Conservation (phyloP, 345 rosid species). For the Adansonia digitata region DNA sequence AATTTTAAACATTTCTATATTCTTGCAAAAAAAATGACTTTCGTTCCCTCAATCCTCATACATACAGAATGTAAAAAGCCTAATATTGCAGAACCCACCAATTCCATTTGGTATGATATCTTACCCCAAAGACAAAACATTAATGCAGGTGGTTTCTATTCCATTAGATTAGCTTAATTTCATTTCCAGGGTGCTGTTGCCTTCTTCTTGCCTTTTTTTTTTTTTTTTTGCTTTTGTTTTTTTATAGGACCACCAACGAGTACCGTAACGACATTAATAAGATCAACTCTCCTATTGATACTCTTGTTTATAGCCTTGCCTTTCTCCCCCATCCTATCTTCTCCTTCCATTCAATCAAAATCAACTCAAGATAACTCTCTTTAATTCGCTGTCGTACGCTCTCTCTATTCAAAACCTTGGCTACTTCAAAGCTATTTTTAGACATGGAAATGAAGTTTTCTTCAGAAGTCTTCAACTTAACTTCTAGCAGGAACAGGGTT, state of each 20-base stretch:
- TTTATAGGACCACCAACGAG: not conserved
- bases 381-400: not conserved
- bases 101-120: not conserved
- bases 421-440: not conserved
- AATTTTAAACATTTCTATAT: no score
- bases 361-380: no score
- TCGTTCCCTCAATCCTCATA: not conserved
- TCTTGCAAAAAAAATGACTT: not conserved
- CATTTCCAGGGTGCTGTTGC: not conserved
- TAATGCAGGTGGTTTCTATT: not conserved
- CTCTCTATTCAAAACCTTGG: not conserved
- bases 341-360: not conserved
- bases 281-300: not conserved
- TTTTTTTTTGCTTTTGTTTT: not conserved
- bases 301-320: not conserved
- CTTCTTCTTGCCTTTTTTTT: not conserved
- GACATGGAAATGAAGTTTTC: conserved; percentile 14
- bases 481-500: conserved; percentile 11
- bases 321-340: not conserved
- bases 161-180: not conserved
- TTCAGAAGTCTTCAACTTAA: not conserved
- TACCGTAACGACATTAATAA: not conserved
- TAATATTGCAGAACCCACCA: not conserved
- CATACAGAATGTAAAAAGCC: not conserved
- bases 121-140: not conserved